Percentiles rank a stretch among this genome's conserved stretches.
Conservation (phyloP, 2,329 filamentous ascomycete genomes). For the Arthrobotrys megalospora region DNA sequence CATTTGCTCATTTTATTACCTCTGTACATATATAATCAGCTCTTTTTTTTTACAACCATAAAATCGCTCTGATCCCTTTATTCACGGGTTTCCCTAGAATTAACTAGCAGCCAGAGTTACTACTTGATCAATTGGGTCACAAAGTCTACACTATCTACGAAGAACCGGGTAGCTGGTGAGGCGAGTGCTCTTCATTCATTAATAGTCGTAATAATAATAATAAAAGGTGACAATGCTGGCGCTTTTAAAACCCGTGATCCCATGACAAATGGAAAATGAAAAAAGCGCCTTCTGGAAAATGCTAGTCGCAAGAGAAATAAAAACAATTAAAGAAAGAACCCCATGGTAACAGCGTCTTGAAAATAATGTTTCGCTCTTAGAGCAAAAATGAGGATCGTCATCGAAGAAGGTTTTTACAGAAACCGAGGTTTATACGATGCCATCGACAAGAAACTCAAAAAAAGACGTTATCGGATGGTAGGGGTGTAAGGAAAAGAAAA, state of each 20-base stretch:
- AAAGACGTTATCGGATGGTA: background rate
- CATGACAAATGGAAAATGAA: background rate
- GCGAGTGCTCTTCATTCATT: constrained; percentile 9
- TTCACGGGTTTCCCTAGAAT: no score
- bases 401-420: no score
- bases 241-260: background rate
- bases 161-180: background rate
- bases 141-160: background rate
- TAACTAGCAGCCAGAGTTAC: no score
- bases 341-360: no score
- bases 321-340: no score
- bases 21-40: constrained; percentile 42
- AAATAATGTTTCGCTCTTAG: no score
- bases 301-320: no score
- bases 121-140: no score
- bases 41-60: constrained; percentile 9
- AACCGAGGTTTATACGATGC: no score
- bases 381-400: no score
- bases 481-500: background rate
- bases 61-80: background rate
- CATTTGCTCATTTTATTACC: constrained; percentile 7
- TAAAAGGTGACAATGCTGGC: background rate
- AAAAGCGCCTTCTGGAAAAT: background rate
- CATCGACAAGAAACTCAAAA: no score
- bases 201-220: background rate